phyloP scores from a whole-genome alignment of 805 yeast genomes.

The Torulaspora gathmanii region DNA sequence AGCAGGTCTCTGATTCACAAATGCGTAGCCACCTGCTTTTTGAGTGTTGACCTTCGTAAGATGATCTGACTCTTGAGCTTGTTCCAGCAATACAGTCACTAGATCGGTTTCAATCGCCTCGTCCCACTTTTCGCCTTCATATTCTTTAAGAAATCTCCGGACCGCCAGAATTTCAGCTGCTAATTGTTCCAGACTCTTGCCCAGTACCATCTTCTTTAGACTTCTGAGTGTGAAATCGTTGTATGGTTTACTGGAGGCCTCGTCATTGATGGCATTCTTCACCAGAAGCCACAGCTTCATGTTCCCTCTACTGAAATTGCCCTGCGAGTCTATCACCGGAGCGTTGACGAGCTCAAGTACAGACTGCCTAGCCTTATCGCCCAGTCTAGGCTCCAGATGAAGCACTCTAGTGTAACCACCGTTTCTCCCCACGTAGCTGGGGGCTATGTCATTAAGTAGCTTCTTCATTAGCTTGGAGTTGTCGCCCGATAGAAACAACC shows the following conservation, averaged over 20 bases:
- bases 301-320: conserved; percentile 29
- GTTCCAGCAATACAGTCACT: conserved; percentile 8
- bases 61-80: background rate
- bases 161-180: conserved; percentile 17
- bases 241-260: conserved; percentile 20
- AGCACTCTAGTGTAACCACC: conserved; percentile 87
- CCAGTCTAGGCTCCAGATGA: conserved; percentile 76
- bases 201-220: conserved; percentile 21
- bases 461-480: conserved; percentile 53
- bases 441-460: conserved; percentile 57
- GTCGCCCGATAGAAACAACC: conserved; percentile 44
- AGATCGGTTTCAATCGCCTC: conserved; percentile 10
- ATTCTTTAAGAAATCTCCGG: conserved; percentile 15
- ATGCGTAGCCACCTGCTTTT: conserved; percentile 3
- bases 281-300: conserved; percentile 33
- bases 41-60: background rate
- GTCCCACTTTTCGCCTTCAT: conserved; percentile 12
- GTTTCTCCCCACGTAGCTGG: conserved; percentile 55
- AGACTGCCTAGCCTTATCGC: conserved; percentile 88
- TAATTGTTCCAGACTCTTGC: conserved; percentile 18
- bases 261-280: conserved; percentile 25
- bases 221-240: conserved; percentile 23
- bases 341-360: conserved; percentile 83
- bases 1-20: conserved; percentile 10
- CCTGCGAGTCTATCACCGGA: conserved; percentile 26